Conservation (phyloP, 2,329 filamentous ascomycete genomes). For the Fusarium transvaalense region DNA sequence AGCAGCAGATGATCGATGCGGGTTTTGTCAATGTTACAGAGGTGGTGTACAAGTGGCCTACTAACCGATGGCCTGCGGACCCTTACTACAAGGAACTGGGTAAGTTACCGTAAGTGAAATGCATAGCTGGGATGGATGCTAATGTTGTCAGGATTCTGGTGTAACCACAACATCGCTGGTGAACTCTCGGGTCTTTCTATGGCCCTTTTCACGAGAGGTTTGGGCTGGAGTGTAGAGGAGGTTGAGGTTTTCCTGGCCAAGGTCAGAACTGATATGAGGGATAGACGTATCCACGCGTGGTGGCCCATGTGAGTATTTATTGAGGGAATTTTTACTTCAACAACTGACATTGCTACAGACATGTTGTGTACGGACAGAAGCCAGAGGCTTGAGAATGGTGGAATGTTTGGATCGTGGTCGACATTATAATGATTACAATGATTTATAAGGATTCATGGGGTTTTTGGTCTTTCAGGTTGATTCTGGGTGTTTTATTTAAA, state of each 20-base stretch:
- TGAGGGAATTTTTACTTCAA: fast-evolving
- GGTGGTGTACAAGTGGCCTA: constrained; percentile 62
- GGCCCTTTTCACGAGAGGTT: constrained; percentile 54
- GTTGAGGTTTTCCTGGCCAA: constrained; percentile 52
- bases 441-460: neutral
- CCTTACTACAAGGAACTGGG: constrained; percentile 65
- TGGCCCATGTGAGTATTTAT: constrained; percentile 54
- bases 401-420: no score
- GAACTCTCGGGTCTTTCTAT: constrained; percentile 55
- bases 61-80: constrained; percentile 65
- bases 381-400: constrained; percentile 13
- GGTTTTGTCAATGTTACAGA: constrained; percentile 67
- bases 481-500: neutral
- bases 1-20: constrained; percentile 59
- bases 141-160: constrained; percentile 53
- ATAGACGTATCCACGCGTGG: constrained; percentile 54
- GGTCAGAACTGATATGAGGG: constrained; percentile 52
- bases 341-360: constrained; percentile 6
- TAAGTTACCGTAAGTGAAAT: constrained; percentile 6
- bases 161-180: constrained; percentile 51
- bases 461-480: neutral
- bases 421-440: neutral
- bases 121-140: fast-evolving
- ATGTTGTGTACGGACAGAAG: constrained; percentile 46
- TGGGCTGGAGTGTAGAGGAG: constrained; percentile 53